Base-by-base conservation (phyloP, 225 moss, liverwort and hornwort species). In the Anthoceros angustus region DNA sequence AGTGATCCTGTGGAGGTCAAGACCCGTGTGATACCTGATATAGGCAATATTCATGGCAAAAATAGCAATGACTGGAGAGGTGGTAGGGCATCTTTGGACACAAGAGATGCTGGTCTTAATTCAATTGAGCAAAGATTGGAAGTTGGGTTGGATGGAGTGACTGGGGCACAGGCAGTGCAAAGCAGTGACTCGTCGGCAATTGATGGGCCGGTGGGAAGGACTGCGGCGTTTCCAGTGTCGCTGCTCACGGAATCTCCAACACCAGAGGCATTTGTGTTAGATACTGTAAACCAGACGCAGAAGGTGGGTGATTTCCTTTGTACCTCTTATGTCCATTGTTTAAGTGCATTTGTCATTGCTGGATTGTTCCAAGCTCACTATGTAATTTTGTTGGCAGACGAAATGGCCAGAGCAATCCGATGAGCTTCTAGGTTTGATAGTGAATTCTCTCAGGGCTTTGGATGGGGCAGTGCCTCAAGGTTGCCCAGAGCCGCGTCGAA, bases 331-430 rank as follows among this genome's bases (percentile, higher is more conserved):
- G 26, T 10, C 25, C 42, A 5, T 15, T 40, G 62, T 61, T 5
- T 3, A 39, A 12, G 1, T 63, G 63, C 63, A 63, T 2, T 63
- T 8, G 63, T 12, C 38, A 12, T 24, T 16, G 2, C 38, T 24
- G 63, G 2, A 15, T 5, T 5, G 63, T 24, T 2, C 12, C 63
- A 24, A 10, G 38, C 18, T 15, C 32, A 64, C 38, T 64, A 25
- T 12, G 38, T 41, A 16, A 16, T 64, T 21, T 48, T 61, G 38
- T 70, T 68, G 62, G 74, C 82, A 99, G 98, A 87, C 92, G 20
- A 99, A 99, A 75, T 99, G 92, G 92, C 92, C 92, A 50, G 98
- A 99, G 84, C 98, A 99, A 76, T 99, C 92, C 64, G 98, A 99
- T 72, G 98, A 99, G 74, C 81, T 99, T 71, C 84, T 99, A 75